These are phyloP conservation scores for Colletotrichum chlorophyti DNA, from an alignment of 2,329 filamentous ascomycete species.

Conservation along the genomic window DNA sequence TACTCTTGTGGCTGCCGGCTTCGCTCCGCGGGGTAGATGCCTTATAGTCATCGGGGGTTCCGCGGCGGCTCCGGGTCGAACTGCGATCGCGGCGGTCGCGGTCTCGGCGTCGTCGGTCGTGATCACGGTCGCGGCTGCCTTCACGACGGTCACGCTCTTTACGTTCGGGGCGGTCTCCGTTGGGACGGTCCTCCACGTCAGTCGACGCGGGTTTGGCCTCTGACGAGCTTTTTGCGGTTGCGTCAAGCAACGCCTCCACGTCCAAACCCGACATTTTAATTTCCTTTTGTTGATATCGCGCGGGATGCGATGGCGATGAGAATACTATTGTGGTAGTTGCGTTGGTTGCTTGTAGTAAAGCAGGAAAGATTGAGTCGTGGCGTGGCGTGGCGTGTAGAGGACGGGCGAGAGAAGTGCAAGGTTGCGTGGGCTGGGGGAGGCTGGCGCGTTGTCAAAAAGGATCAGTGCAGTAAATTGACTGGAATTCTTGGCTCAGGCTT, in stretches of 20 bases:
- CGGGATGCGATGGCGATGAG: not conserved
- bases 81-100: constrained; percentile 64
- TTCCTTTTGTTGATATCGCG: not conserved
- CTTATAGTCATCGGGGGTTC: constrained; percentile 63
- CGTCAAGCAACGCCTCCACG: constrained; percentile 90
- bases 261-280: constrained; percentile 65
- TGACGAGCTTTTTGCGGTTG: constrained; percentile 71
- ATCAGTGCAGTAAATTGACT: not conserved
- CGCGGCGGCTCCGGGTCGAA: constrained; percentile 50
- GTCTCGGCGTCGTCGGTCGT: constrained; percentile 55
- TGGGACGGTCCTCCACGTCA: constrained; percentile 65
- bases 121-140: constrained; percentile 50
- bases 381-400: constrained; percentile 1
- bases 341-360: not conserved
- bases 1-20: constrained; percentile 81
- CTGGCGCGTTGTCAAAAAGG: constrained; percentile 4
- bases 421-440: constrained; percentile 3
- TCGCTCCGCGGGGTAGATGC: constrained; percentile 76
- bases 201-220: constrained; percentile 52
- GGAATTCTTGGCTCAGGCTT: constrained; percentile 1
- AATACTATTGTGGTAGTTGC: not conserved
- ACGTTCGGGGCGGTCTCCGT: constrained; percentile 51
- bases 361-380: not conserved
- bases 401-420: not conserved
- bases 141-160: constrained; percentile 62